Evolutionary conservation across 2,329 filamentous ascomycete genomes (phyloP), one percentile per base, ranked within the genome.

Genomic region (Ceratocystis albifundus): DNA sequence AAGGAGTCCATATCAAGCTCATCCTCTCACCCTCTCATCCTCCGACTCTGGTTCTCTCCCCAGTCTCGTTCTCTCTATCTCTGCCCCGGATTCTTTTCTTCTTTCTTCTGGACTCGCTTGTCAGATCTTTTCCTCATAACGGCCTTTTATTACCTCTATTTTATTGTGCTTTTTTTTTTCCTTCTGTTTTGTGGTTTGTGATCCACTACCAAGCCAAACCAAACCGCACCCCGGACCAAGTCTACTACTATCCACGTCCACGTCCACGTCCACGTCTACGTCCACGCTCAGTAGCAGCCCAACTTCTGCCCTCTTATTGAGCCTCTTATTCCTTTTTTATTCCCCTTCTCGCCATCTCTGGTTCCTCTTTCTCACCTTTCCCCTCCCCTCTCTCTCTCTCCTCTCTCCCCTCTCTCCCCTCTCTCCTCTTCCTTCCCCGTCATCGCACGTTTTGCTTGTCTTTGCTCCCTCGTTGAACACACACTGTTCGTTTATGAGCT

Each of bases 371-470:
- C 46, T 15, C 28, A 22, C 20, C 22, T 17, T 36, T 41, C 45
- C 46, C 25, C 59, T 28, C 3, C 32, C 53, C 55, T 64, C 30
- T 41, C 55, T n/a, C n/a, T 36, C 28, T 44, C 57, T 2, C 22
- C 32, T 20, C 45, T 62, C 53, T 53, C 32, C 53, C 10, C 28
- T 53, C n/a, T 36, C 28, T 44, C 57, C 5, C 22, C 32, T 20
- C 45, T 62, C 53, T 53, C 32, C 53, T n/a, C 28, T 53, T 30
- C 25, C 20, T 17, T 15, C 28, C 59, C 48, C 25, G 28, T 36
- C 50, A 64, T 68, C 48, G 25, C 53, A 50, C 53, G 28, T 61
- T 48, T 20, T 65, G 32, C 57, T 22, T 62, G 41, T 62, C 20
- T 25, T 48, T 59, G 17, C 41, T 20, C 45, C 5, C 46, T n/a